A percentile compares a stretch with the other conserved stretches of the same genome.
These are phyloP conservation scores for Filosporella fistucella DNA, from an alignment of 495 filamentous ascomycete species.

Conservation along the genomic window DNA sequence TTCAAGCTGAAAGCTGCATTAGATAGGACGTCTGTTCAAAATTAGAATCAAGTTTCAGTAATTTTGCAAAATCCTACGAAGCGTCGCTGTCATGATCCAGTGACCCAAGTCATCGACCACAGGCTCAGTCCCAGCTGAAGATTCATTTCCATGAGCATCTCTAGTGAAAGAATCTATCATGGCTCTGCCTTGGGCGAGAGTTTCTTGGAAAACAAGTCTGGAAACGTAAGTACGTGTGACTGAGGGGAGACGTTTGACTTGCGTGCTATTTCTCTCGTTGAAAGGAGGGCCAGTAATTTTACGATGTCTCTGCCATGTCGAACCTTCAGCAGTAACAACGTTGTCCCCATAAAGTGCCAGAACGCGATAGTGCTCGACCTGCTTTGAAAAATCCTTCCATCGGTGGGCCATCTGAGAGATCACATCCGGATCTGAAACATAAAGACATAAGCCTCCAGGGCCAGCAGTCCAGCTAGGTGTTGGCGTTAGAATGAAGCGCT, in stretches of 20 bases:
- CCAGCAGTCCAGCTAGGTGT: slow-evolving; percentile 11
- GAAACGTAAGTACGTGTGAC: slow-evolving; percentile 29
- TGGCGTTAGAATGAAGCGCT: background rate
- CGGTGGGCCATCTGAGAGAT: slow-evolving; percentile 54
- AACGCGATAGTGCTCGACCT: slow-evolving; percentile 14
- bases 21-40: slow-evolving; percentile 6
- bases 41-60: too few species aligned
- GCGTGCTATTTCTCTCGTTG: slow-evolving; percentile 35
- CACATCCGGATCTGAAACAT: slow-evolving; percentile 47
- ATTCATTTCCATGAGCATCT: background rate
- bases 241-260: slow-evolving; percentile 43
- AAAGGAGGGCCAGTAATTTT: slow-evolving; percentile 34
- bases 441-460: slow-evolving; percentile 27
- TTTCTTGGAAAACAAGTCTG: slow-evolving; percentile 9
- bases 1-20: slow-evolving; percentile 2
- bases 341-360: slow-evolving; percentile 31
- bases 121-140: background rate
- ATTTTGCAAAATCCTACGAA: too few species aligned
- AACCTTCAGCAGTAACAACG: slow-evolving; percentile 29
- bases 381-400: slow-evolving; percentile 64
- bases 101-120: slow-evolving; percentile 3
- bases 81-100: slow-evolving; percentile 1
- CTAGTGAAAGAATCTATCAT: slow-evolving; percentile 9
- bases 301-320: slow-evolving; percentile 36
- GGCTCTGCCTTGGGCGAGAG: slow-evolving; percentile 2